A percentile compares a stretch with the other conserved stretches of the same genome.
These are phyloP conservation scores for Alternaria sp. DNA, from an alignment of 2,329 filamentous ascomycete genomes.

Conservation along the genomic window DNA sequence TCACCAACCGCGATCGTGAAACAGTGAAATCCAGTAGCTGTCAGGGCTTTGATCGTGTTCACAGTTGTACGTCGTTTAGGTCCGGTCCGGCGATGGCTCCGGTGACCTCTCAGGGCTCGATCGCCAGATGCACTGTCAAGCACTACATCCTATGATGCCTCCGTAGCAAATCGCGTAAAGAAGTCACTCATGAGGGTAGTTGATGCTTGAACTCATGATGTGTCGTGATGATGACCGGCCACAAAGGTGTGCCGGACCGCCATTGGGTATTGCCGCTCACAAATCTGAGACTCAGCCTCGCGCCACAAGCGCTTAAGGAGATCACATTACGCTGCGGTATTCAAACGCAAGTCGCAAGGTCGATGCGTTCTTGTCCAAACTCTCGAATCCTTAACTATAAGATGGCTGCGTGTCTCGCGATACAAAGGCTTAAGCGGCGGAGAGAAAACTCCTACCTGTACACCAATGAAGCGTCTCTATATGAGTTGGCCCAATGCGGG, in stretches of 20 bases:
- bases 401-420: not conserved
- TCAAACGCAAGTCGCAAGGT: not conserved
- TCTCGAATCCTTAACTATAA: not conserved
- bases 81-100: not conserved
- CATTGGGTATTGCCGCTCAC: not conserved
- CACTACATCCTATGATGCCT: not conserved
- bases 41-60: not conserved
- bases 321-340: not conserved
- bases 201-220: not conserved
- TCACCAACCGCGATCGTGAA: not conserved
- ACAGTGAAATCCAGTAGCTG: not conserved
- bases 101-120: not conserved
- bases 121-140: not conserved
- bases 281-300: not conserved
- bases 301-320: not conserved
- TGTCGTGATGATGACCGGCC: not conserved
- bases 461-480: no score
- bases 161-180: not conserved
- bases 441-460: no score
- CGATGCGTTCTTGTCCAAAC: not conserved
- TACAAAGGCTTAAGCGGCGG: no score
- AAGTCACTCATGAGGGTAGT: no score
- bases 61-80: not conserved
- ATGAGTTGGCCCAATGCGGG: no score
- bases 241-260: not conserved